Evolutionary conservation across 2,329 filamentous ascomycete genomes (phyloP).

Genomic region (Tricladium varicosporioides): DNA sequence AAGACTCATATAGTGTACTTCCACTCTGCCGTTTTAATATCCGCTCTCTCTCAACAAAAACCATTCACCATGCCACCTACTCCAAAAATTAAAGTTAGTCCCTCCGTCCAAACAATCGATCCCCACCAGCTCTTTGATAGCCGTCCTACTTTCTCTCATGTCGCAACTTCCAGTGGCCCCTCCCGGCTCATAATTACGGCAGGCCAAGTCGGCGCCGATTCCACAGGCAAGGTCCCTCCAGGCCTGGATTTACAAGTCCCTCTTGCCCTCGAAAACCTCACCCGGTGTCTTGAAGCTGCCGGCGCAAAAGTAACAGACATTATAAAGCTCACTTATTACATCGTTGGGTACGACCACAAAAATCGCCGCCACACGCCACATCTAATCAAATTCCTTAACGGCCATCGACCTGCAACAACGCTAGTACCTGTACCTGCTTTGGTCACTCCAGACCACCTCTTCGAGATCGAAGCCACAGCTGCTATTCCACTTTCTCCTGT

Average conservation of each 20-base stretch:
- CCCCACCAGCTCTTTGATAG: background rate
- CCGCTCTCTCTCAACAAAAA: background rate
- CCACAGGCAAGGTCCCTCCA: conserved; percentile 1
- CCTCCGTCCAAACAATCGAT: background rate
- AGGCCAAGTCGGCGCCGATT: conserved; percentile 12
- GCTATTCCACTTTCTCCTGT: conserved; percentile 2
- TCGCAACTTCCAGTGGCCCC: background rate
- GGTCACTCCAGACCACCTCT: conserved; percentile 38
- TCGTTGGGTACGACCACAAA: conserved; percentile 42
- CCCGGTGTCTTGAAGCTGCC: conserved; percentile 25
- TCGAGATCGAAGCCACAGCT: conserved; percentile 45
- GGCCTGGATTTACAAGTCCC: conserved; percentile 2
- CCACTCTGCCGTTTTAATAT: background rate
- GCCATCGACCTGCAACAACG: conserved; percentile 42
- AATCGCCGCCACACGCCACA: conserved; percentile 38
- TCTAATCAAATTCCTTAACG: conserved; percentile 38
- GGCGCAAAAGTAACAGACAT: conserved; percentile 39
- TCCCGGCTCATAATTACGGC: conserved; percentile 2
- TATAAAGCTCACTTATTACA: conserved; percentile 41
- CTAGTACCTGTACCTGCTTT: conserved; percentile 42
- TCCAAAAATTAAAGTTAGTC: background rate
- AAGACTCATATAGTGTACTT: too few relatives aligned
- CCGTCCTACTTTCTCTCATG: background rate
- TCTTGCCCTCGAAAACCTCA: conserved; percentile 13
- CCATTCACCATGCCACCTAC: background rate